phyloP scores from a whole-genome alignment of 257 asterid genomes.

The Misopates orontium region DNA sequence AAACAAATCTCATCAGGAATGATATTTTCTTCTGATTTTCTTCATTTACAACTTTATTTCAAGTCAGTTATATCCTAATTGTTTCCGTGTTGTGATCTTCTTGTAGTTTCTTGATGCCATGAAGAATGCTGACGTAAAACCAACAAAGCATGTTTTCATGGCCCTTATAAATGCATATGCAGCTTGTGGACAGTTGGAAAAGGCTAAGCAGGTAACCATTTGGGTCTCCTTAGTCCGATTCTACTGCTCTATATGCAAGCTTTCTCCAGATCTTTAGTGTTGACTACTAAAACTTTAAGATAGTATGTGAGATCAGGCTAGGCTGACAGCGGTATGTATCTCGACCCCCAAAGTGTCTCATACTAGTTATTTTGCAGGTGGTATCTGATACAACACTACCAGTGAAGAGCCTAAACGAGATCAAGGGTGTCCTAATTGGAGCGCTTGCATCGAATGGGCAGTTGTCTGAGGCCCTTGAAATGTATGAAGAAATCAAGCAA shows the following conservation, averaged over 20 bases:
- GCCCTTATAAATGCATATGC: conserved; percentile 86
- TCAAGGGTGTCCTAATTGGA: conserved; percentile 67
- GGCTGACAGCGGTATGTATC: conserved; percentile 2
- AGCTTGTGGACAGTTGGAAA: conserved; percentile 65
- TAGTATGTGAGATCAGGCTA: conserved; percentile 8
- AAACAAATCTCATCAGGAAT: not conserved
- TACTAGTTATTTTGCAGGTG: conserved; percentile 46
- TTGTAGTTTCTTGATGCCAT: conserved; percentile 60
- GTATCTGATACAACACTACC: conserved; percentile 45
- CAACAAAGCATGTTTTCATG: conserved; percentile 68
- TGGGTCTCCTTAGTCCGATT: conserved; percentile 22
- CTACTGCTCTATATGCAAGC: conserved; percentile 3
- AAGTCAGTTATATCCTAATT: conserved; percentile 28
- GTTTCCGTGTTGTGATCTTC: conserved; percentile 36
- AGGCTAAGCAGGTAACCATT: conserved; percentile 70
- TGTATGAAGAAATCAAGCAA: conserved; percentile 67
- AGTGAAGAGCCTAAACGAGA: conserved; percentile 53
- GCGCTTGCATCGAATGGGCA: conserved; percentile 91
- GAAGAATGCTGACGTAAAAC: conserved; percentile 48
- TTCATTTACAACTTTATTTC: conserved; percentile 18
- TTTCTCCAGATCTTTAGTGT: conserved; percentile 12
- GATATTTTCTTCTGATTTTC: conserved; percentile 20
- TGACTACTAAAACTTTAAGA: not conserved
- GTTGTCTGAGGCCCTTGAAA: conserved; percentile 61
- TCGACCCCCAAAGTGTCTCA: conserved; percentile 16